Percentiles rank a stretch among this genome's conserved stretches.
Conservation (phyloP, 2,329 filamentous ascomycete species). For the Cordyceps tenuipes region DNA sequence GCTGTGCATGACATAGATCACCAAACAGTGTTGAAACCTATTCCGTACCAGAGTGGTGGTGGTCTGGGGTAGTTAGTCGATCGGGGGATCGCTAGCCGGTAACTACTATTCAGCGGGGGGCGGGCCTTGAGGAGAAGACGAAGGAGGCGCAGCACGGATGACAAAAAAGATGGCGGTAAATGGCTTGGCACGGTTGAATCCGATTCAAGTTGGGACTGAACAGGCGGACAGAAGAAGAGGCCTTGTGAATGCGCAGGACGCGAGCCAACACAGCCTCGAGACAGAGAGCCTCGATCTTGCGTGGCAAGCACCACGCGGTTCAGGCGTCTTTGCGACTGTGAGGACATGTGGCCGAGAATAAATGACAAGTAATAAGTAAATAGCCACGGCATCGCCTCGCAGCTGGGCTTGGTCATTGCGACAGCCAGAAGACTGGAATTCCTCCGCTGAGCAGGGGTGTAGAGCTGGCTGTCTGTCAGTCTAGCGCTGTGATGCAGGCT, state of each 20-base stretch:
- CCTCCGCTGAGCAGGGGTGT: not conserved
- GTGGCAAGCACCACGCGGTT: not conserved
- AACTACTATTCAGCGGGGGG: not conserved
- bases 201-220: not conserved
- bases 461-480: not conserved
- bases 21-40: not conserved
- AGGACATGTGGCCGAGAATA: not conserved
- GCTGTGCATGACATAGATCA: not conserved
- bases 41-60: not conserved
- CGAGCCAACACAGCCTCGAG: conserved; percentile 3
- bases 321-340: not conserved
- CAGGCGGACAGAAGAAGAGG: not conserved
- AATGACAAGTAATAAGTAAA: not conserved
- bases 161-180: not conserved
- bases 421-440: not conserved
- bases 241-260: not conserved
- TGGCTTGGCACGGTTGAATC: not conserved
- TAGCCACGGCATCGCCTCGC: not conserved
- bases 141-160: not conserved
- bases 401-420: not conserved
- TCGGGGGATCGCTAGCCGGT: not conserved
- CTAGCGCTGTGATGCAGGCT: not conserved
- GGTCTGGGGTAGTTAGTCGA: conserved; percentile 1
- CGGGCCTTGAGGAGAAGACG: no score
- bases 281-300: not conserved